These are phyloP conservation scores for Cyclotella distinguenda DNA, from an alignment of 108 stramenopile genomes.

Conservation along the genomic window DNA sequence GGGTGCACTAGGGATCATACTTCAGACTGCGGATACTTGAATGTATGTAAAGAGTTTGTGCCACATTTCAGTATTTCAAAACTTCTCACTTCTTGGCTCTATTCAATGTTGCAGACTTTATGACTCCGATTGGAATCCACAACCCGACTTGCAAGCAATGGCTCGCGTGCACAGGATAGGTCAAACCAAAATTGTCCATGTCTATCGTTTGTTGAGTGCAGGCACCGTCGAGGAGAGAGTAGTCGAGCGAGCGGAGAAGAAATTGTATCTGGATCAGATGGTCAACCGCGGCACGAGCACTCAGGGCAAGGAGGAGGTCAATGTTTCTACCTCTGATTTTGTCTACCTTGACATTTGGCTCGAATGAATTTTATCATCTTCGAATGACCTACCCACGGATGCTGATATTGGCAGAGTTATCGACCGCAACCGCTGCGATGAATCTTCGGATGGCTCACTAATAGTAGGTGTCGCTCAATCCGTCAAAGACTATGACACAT, in stretches of 20 bases:
- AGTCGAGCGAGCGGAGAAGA: slow-evolving; percentile 82
- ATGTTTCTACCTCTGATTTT: slow-evolving; percentile 62
- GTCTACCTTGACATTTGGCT: slow-evolving; percentile 60
- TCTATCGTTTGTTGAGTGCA: slow-evolving; percentile 81
- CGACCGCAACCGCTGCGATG: slow-evolving; percentile 66
- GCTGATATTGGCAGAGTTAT: slow-evolving; percentile 77
- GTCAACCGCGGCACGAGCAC: slow-evolving; percentile 59
- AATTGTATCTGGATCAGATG: slow-evolving; percentile 76
- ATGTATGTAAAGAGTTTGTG: slow-evolving; percentile 29
- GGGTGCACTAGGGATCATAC: slow-evolving; percentile 94
- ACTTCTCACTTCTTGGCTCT: not conserved
- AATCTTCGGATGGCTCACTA: slow-evolving; percentile 44
- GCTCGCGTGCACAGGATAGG: slow-evolving; percentile 96
- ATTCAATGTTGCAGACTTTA: slow-evolving; percentile 24
- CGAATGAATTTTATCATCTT: slow-evolving; percentile 55
- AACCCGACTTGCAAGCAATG: slow-evolving; percentile 91
- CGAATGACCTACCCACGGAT: slow-evolving; percentile 60
- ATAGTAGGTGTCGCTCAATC: slow-evolving; percentile 33
- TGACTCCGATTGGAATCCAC: slow-evolving; percentile 92
- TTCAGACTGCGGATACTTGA: slow-evolving; percentile 93
- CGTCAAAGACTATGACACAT: slow-evolving; percentile 54
- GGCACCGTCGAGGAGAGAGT: slow-evolving; percentile 91
- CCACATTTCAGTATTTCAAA: not conserved
- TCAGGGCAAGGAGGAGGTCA: slow-evolving; percentile 58
- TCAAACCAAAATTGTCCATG: slow-evolving; percentile 87